Base-by-base conservation (phyloP, 2,329 filamentous ascomycete species). In the Chrysosphaeria jannelii region DNA sequence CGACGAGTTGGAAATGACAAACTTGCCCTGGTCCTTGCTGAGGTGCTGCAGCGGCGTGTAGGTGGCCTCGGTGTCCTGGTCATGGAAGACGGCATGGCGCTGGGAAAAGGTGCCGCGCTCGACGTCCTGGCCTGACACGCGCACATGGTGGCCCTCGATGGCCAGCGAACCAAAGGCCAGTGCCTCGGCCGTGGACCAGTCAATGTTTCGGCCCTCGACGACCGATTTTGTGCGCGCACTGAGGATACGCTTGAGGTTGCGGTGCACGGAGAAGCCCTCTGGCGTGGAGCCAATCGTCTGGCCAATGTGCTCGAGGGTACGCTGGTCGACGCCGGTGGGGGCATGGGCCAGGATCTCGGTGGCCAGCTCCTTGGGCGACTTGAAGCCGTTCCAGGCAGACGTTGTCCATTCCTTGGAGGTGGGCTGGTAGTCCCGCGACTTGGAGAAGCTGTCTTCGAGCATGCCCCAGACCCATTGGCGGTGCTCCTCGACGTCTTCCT, bases 391-490 rank as follows among this genome's bases (percentile, higher is more conserved):
- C 85, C 85, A 97, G 27, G 85, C 81, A 24, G 79, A 91, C 6
- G 85, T 93, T 35, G 90, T 66, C 85, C 85, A 97, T 49, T 97
- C 85, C 51, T 90, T 89, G 33, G 79, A 74, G 19, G 74, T 88
- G 21, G 85, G 76, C 45, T 81, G 71, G 49, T 97, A 97, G 39
- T 97, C 81, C 50, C 88, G 93, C 48, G 79, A 90, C 48, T 81
- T 78, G 38, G 76, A 59, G 47, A 93, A 97, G 50, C 78, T 91
- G 46, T 93, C 81, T 40, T 90, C 81, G 27, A 97, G 58, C 79
- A 93, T 93, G 30, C 74, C 74, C 85, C 81, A 97, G 29, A 93
- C 85, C 85, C 85, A 97, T 45, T 88, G 74, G 59, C 89, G 90
- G 58, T 97, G 85, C 56, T 97, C 85, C 28, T 97, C 81, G 29